A percentile compares a stretch with the other conserved stretches of the same genome.
Evolutionary conservation across 2,329 filamentous ascomycete genomes (phyloP).

Genomic region (Hypoxylon sp.): DNA sequence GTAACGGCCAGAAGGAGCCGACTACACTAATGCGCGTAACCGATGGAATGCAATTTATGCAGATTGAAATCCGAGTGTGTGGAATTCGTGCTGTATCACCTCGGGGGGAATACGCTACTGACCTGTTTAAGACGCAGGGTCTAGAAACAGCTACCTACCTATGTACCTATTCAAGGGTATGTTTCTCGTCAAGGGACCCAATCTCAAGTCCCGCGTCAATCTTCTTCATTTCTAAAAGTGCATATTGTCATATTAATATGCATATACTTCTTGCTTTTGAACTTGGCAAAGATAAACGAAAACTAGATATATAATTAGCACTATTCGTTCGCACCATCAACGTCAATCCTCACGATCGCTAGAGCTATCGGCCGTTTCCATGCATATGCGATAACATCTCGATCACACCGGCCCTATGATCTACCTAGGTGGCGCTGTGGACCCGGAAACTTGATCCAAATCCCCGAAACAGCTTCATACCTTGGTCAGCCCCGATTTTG

Average conservation of each 20-base stretch:
- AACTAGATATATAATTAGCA: background rate
- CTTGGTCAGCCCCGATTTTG: slow-evolving; percentile 19
- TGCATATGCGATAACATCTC: slow-evolving; percentile 20
- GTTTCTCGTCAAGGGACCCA: slow-evolving; percentile 14
- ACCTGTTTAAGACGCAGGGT: slow-evolving; percentile 23
- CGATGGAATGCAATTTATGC: slow-evolving; percentile 22
- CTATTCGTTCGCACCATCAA: background rate
- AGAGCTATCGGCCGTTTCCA: background rate
- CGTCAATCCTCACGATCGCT: slow-evolving; percentile 5
- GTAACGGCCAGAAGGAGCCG: slow-evolving; percentile 3
- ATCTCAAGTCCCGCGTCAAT: background rate
- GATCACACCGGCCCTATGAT: slow-evolving; percentile 22
- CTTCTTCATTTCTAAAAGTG: slow-evolving; percentile 5
- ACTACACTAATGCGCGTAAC: slow-evolving; percentile 32
- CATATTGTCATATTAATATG: slow-evolving; percentile 1
- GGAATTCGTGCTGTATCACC: slow-evolving; percentile 39
- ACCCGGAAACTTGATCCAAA: slow-evolving; percentile 30
- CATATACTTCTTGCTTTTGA: background rate
- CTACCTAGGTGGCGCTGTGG: slow-evolving; percentile 3
- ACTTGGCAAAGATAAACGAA: background rate
- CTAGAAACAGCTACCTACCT: slow-evolving; percentile 1
- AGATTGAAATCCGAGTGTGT: slow-evolving; percentile 30
- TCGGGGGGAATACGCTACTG: slow-evolving; percentile 18
- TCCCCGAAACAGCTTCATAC: slow-evolving; percentile 26
- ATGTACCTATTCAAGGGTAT: slow-evolving; percentile 5